Base-by-base conservation (phyloP, 2,329 filamentous ascomycete genomes). In the Ophiosphaerella narmari region DNA sequence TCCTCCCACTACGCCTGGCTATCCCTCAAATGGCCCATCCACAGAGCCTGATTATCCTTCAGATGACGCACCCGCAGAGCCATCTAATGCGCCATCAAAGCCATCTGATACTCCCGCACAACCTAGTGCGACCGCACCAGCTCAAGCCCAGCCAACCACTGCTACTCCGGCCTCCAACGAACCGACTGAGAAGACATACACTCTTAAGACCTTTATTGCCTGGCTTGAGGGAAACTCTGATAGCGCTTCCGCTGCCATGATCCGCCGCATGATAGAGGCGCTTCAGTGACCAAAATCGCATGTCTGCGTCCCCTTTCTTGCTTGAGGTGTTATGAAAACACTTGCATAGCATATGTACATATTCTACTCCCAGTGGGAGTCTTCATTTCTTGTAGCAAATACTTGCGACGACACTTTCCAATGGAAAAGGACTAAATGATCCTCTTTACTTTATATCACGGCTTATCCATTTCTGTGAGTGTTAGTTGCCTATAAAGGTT, bases 141-240 rank as follows among this genome's bases (percentile, higher is more conserved):
- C 37, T 26, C 39, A 35, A 6, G 26, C 40, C 13, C 42, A 55
- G 49, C 54, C 57, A 14, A 46, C 45, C 26, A 18, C 24, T 11
- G 50, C 39, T 21, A 35, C 34, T 2, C 50, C 50, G 14, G 34
- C 29, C 7, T 46, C 35, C n/a, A 41, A 37, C 29, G 39, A 46
- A 18, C 47, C 55, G 14, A 26, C 40, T 18, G 55, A 61, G 53
- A 57, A 61, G 53, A 57, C 46, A 8, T 61, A 53, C 45, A 59
- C 58, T 4, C 51, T 61, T 18, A 48, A 61, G 43, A 63, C 61
- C 24, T 64, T 64, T 46, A 51, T 64, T 43, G 51, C 61, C 7
- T 64, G 57, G 57, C 52, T 64, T 44, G 55, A 61, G 52, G 49
- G 63, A 55, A 52, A 55, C 43, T 55, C 61, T 43, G 58, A 56